These are phyloP conservation scores for Hypoxylon sp. DNA, from an alignment of 2,329 filamentous ascomycete species.

Conservation along the genomic window DNA sequence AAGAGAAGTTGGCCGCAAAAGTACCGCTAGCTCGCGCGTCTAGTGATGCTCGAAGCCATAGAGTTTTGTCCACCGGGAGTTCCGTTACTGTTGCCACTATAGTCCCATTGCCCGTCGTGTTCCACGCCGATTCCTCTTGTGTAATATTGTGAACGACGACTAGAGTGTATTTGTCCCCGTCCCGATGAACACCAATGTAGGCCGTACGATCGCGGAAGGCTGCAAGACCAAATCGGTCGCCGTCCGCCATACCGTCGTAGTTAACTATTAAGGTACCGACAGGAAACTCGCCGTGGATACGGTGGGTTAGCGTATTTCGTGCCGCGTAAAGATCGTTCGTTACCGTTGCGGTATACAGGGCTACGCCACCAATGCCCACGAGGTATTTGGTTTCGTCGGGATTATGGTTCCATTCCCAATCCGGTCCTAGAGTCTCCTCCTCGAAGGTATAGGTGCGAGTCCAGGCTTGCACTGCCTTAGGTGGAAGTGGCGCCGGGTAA, in stretches of 20 bases:
- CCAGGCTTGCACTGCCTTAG: conserved; percentile 49
- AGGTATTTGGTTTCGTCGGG: conserved; percentile 65
- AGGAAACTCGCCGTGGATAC: conserved; percentile 62
- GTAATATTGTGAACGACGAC: conserved; percentile 58
- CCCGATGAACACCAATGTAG: conserved; percentile 66
- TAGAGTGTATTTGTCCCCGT: conserved; percentile 52
- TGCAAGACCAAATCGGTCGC: conserved; percentile 67
- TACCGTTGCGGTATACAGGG: conserved; percentile 64
- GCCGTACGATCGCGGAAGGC: conserved; percentile 68
- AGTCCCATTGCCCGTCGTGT: conserved; percentile 50
- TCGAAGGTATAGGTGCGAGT: conserved; percentile 63
- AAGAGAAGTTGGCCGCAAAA: conserved; percentile 57
- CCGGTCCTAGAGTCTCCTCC: conserved; percentile 58
- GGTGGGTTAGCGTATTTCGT: conserved; percentile 64
- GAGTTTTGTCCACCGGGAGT: conserved; percentile 49
- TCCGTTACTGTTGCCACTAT: conserved; percentile 51
- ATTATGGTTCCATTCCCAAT: conserved; percentile 76
- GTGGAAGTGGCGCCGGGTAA: conserved; percentile 58
- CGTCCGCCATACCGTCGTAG: conserved; percentile 63
- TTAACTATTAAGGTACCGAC: conserved; percentile 67
- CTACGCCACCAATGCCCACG: conserved; percentile 60
- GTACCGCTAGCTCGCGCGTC: conserved; percentile 55
- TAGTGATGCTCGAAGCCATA: conserved; percentile 58
- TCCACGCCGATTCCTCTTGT: conserved; percentile 55
- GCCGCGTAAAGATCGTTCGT: conserved; percentile 66